phyloP scores from a whole-genome alignment of 768 basidiomycete species.

The Auriculariales sp. region DNA sequence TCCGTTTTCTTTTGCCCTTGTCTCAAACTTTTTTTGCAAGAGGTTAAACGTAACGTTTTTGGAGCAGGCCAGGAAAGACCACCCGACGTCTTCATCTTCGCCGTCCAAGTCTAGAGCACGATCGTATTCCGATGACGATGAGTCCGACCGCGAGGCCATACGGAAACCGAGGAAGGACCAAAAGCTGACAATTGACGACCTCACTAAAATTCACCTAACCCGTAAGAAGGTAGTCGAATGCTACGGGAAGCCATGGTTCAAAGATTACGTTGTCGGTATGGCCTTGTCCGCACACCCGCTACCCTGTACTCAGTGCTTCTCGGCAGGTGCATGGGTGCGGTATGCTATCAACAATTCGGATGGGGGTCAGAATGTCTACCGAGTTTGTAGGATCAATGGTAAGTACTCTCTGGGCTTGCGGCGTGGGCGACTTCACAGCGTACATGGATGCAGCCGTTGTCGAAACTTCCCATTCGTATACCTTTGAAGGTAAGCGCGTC shows the following conservation, averaged over 20 bases:
- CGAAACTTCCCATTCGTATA: slow-evolving; percentile 50
- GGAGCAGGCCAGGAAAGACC: slow-evolving; percentile 2
- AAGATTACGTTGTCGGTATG: slow-evolving; percentile 65
- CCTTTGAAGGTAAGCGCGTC: slow-evolving; percentile 46
- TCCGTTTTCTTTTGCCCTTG: slow-evolving; percentile 20
- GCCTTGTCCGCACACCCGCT: background rate
- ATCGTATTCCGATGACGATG: slow-evolving; percentile 54
- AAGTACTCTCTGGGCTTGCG: slow-evolving; percentile 19
- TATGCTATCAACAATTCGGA: slow-evolving; percentile 66
- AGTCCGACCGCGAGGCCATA: slow-evolving; percentile 35
- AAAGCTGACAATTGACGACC: slow-evolving; percentile 37
- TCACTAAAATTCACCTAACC: slow-evolving; percentile 48
- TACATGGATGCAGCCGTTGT: slow-evolving; percentile 29
- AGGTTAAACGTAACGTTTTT: too few species aligned
- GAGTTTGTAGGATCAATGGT: slow-evolving; percentile 73
- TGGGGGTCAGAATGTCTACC: slow-evolving; percentile 45
- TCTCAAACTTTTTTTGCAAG: slow-evolving; percentile 2
- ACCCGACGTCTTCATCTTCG: background rate
- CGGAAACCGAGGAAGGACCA: slow-evolving; percentile 21
- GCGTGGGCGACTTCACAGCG: slow-evolving; percentile 5
- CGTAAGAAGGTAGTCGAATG: slow-evolving; percentile 59
- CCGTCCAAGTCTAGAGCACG: background rate
- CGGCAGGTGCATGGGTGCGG: slow-evolving; percentile 70
- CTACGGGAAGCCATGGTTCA: slow-evolving; percentile 71
- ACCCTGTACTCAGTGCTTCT: background rate